These are phyloP conservation scores for Amniculicola lignicola DNA, from an alignment of 495 filamentous ascomycete genomes.

Conservation along the genomic window DNA sequence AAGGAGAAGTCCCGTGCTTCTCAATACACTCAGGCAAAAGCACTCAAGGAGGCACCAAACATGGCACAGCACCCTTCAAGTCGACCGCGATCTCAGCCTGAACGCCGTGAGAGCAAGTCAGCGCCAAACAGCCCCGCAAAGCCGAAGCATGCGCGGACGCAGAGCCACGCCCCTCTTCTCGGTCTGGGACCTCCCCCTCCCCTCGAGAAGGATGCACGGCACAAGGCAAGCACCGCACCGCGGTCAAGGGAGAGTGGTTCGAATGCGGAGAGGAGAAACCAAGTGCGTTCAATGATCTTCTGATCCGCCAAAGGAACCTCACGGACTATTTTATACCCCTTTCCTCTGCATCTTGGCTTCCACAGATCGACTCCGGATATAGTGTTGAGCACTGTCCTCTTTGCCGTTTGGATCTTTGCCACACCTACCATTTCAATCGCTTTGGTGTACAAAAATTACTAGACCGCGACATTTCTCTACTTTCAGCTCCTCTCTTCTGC, in stretches of 20 bases:
- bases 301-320: conserved; percentile 4
- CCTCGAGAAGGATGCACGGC: conserved; percentile 26
- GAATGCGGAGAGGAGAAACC: conserved; percentile 19
- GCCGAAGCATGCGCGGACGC: conserved; percentile 18
- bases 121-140: conserved; percentile 35
- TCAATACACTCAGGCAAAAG: conserved; percentile 33
- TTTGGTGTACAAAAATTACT: no score
- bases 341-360: not conserved
- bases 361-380: not conserved
- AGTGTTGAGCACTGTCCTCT: no score
- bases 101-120: conserved; percentile 8
- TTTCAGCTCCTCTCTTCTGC: no score
- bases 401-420: no score
- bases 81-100: conserved; percentile 26
- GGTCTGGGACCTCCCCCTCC: conserved; percentile 27
- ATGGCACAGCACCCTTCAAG: conserved; percentile 2
- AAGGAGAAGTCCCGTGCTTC: conserved; percentile 28
- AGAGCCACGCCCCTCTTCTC: conserved; percentile 14
- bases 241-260: not conserved
- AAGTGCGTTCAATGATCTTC: conserved; percentile 37
- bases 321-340: not conserved
- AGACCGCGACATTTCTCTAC: no score
- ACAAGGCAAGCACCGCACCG: not conserved
- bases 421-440: no score
- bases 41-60: conserved; percentile 17